phyloP scores from a whole-genome alignment of 2,329 filamentous ascomycete species.

The Ophiostoma australiae region DNA sequence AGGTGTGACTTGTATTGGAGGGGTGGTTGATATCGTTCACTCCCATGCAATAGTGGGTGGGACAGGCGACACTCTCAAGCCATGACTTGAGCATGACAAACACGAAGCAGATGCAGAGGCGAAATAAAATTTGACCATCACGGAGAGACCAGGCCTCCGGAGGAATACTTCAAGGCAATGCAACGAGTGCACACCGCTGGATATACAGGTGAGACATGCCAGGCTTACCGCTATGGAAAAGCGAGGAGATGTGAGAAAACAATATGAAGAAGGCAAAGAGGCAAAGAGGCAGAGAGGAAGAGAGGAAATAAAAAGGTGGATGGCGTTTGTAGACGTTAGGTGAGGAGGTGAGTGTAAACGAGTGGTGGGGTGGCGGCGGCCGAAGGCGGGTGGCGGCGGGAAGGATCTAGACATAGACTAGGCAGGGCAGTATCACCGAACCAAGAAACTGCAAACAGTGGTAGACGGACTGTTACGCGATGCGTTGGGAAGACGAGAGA shows the following conservation, averaged over 20 bases:
- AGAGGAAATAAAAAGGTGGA: neutral
- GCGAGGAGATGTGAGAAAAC: neutral
- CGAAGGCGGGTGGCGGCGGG: neutral
- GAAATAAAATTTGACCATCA: neutral
- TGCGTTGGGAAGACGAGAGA: neutral
- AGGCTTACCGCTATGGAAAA: neutral
- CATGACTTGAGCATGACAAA: neutral
- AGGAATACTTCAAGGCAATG: neutral
- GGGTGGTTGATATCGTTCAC: neutral
- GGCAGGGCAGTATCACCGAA: neutral
- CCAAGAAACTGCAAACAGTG: neutral
- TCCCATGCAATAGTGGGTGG: neutral
- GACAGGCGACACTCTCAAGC: neutral
- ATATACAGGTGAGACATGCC: neutral
- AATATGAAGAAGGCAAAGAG: neutral
- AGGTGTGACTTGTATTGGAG: neutral
- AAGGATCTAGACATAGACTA: neutral
- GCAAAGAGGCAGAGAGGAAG: neutral
- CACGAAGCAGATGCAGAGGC: neutral
- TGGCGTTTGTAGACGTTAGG: constrained; percentile 7
- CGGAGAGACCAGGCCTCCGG: neutral
- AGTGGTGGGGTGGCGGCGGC: neutral
- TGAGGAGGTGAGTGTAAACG: neutral
- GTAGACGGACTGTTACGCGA: neutral
- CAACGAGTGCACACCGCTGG: constrained; percentile 3